Conservation (phyloP, 768 basidiomycete species). For the Holtermannia corniformis region DNA sequence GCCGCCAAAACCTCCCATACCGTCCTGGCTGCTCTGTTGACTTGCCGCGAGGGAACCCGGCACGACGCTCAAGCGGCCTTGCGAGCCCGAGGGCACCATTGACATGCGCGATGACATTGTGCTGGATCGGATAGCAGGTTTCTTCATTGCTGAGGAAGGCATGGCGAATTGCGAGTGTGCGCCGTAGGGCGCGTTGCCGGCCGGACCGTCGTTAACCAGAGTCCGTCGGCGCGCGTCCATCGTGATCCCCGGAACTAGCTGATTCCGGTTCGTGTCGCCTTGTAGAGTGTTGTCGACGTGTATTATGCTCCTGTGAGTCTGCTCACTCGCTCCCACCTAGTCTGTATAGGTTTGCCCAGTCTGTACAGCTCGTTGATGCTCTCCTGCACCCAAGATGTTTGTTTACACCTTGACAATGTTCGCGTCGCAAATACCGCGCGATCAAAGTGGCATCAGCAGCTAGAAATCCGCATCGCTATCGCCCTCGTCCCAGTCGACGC, state of each 20-base stretch:
- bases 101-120: conserved; percentile 36
- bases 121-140: conserved; percentile 31
- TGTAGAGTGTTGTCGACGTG: too few relatives aligned
- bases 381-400: not conserved
- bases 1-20: conserved; percentile 1
- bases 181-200: conserved; percentile 21
- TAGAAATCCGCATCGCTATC: conserved; percentile 38
- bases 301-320: too few relatives aligned
- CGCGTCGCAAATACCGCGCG: not conserved
- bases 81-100: conserved; percentile 23
- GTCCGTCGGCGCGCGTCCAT: conserved; percentile 29
- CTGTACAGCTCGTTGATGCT: too few relatives aligned
- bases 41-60: conserved; percentile 34
- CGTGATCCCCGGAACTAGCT: too few relatives aligned
- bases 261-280: too few relatives aligned
- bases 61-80: conserved; percentile 54
- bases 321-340: too few relatives aligned
- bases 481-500: conserved; percentile 64
- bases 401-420: not conserved
- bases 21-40: conserved; percentile 7
- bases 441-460: not conserved
- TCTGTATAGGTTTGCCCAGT: too few relatives aligned
- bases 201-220: conserved; percentile 22
- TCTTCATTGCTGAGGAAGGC: conserved; percentile 63
- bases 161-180: conserved; percentile 60